Conservation (phyloP, 2,329 filamentous ascomycete genomes). For the Huntiella savannae region DNA sequence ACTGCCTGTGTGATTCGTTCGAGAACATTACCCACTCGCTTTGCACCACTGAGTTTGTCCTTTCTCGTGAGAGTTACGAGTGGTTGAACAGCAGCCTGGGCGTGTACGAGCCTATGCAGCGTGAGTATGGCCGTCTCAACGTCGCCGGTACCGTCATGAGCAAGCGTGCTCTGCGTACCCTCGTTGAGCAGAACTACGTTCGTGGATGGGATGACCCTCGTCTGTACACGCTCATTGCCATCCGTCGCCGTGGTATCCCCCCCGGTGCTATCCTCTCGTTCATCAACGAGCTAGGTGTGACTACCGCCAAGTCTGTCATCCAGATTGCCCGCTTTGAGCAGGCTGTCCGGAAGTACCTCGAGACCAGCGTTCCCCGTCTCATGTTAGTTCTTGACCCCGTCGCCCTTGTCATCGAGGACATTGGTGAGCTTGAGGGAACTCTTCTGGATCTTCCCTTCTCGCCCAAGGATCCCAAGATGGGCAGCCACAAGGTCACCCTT, state of each 20-base stretch:
- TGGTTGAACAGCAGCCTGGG: conserved; percentile 68
- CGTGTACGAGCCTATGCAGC: conserved; percentile 83
- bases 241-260: conserved; percentile 69
- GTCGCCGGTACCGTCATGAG: conserved; percentile 71
- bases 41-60: conserved; percentile 83
- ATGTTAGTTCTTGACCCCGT: conserved; percentile 82
- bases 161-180: conserved; percentile 64
- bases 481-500: conserved; percentile 40
- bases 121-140: conserved; percentile 51
- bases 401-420: conserved; percentile 62
- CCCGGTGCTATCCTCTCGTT: conserved; percentile 79
- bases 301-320: conserved; percentile 62
- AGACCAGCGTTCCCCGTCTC: conserved; percentile 68
- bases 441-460: conserved; percentile 62
- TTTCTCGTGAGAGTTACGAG: conserved; percentile 73
- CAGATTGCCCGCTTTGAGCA: conserved; percentile 71
- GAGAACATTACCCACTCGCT: conserved; percentile 83
- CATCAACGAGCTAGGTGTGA: conserved; percentile 79
- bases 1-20: conserved; percentile 81
- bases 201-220: conserved; percentile 82
- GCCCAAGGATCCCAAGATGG: conserved; percentile 55
- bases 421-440: conserved; percentile 41
- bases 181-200: conserved; percentile 62
- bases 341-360: conserved; percentile 67
- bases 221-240: conserved; percentile 68